Base-by-base conservation (phyloP, 2,329 filamentous ascomycete species). In the Diaporthe destruens region DNA sequence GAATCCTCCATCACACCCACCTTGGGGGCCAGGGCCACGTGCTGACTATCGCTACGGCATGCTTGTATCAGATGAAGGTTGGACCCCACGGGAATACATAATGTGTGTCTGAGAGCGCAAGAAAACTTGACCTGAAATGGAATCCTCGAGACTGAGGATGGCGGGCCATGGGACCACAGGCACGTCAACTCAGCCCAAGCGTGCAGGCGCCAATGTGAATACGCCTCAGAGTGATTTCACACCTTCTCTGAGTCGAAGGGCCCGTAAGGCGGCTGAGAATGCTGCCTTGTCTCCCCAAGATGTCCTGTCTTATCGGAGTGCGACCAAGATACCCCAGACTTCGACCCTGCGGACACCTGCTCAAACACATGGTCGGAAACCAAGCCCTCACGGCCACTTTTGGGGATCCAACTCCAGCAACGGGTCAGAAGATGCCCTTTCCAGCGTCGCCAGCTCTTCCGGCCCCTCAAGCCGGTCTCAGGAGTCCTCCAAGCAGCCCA, bases 361-460 rank as follows among this genome's bases (percentile, higher is more conserved):
- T 75, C 23, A 71, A 18, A 65, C 74, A 51, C 77, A 76, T 25
- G 51, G 76, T n/a, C 76, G 77, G 55, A 81, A 80, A 54, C 81
- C 82, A n/a, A 80, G 80, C 25, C 76, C 85, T 6, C 83, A 85
- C 77, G 81, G 82, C 12, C 85, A 83, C 72, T 83, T 84, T 75
- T 84, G 83, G 81, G 82, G 78, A 47, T 84, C 83, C 23, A 77
- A 79, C 3, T 81, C 77, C 47, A 82, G 80, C 32, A 78, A 79
- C 70, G 78, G 77, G 7, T 81, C 82, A 29, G 78, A 76, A 23
- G 79, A 80, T n/a, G 77, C 75, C 25, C 75, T 79, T 25, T 75
- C 77, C 53, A 78, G 79, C 44, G 78, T 79, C 42, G 77, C 76
- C 49, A 82, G 82, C 36, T 80, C 79, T 16, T 80, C 72, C 11